Percentiles rank a stretch among this genome's conserved stretches.
These are phyloP conservation scores for Cyclostephanos tholiformis DNA, from an alignment of 108 stramenopile species.

Conservation along the genomic window DNA sequence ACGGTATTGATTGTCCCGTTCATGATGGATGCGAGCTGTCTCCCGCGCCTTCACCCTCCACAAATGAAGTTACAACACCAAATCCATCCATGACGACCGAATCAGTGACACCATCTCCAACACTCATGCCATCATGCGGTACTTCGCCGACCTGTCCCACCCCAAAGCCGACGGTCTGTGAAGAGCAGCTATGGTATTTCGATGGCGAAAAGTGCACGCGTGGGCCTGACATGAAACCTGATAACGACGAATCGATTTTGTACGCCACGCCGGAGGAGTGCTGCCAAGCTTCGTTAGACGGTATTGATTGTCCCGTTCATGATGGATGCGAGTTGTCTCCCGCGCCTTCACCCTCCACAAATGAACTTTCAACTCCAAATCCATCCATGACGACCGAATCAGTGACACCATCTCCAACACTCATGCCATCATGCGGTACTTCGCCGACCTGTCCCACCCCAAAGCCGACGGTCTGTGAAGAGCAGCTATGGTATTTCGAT, in stretches of 20 bases:
- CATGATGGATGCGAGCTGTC: not conserved
- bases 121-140: not conserved
- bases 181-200: slow-evolving; percentile 2
- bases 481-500: slow-evolving; percentile 5
- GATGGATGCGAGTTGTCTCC: not conserved
- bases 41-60: not conserved
- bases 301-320: not conserved
- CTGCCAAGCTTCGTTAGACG: not conserved
- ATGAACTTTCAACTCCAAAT: too few relatives aligned
- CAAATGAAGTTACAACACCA: not conserved
- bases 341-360: not conserved
- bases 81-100: not conserved
- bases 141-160: not conserved
- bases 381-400: too few relatives aligned
- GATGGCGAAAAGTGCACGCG: not conserved
- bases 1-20: not conserved
- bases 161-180: not conserved
- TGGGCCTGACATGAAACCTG: too few relatives aligned
- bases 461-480: not conserved
- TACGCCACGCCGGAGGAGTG: not conserved
- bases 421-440: too few relatives aligned
- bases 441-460: not conserved
- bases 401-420: too few relatives aligned
- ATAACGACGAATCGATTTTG: not conserved
- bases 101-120: too few relatives aligned